Conservation (phyloP, 2,329 filamentous ascomycete species). For the Diaporthe eres region DNA sequence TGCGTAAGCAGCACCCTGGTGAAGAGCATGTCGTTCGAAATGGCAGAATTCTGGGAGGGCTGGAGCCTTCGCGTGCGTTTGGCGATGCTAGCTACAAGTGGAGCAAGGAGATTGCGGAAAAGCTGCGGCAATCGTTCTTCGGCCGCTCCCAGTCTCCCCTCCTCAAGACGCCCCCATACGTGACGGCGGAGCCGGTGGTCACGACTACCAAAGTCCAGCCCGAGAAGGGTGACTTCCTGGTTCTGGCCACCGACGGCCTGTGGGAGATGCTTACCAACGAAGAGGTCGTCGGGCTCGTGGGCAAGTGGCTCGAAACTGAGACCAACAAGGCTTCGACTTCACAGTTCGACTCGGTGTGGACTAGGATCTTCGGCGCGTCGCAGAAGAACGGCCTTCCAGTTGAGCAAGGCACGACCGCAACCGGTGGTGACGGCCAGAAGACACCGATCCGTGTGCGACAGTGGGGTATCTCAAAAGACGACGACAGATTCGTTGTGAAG, state of each 20-base stretch:
- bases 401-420: conserved; percentile 69
- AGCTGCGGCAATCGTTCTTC: conserved; percentile 89
- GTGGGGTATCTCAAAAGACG: conserved; percentile 84
- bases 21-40: conserved; percentile 91
- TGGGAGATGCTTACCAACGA: conserved; percentile 99
- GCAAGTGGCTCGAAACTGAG: conserved; percentile 94
- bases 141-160: conserved; percentile 82
- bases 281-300: conserved; percentile 95
- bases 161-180: conserved; percentile 93
- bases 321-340: conserved; percentile 64
- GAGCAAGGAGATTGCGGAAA: conserved; percentile 86
- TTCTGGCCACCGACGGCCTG: conserved; percentile 95
- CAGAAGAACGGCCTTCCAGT: conserved; percentile 75
- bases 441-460: conserved; percentile 91
- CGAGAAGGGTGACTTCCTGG: conserved; percentile 91
- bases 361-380: conserved; percentile 71
- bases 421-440: conserved; percentile 77
- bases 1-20: conserved; percentile 89
- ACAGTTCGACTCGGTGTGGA: conserved; percentile 80
- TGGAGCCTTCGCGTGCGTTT: conserved; percentile 95
- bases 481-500: conserved; percentile 90
- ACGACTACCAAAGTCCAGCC: conserved; percentile 94
- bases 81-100: conserved; percentile 98
- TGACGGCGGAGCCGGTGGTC: conserved; percentile 94
- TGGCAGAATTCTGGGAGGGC: conserved; percentile 89